Base-by-base conservation (phyloP, 2,329 filamentous ascomycete genomes). In the Colletotrichum brevisporum region DNA sequence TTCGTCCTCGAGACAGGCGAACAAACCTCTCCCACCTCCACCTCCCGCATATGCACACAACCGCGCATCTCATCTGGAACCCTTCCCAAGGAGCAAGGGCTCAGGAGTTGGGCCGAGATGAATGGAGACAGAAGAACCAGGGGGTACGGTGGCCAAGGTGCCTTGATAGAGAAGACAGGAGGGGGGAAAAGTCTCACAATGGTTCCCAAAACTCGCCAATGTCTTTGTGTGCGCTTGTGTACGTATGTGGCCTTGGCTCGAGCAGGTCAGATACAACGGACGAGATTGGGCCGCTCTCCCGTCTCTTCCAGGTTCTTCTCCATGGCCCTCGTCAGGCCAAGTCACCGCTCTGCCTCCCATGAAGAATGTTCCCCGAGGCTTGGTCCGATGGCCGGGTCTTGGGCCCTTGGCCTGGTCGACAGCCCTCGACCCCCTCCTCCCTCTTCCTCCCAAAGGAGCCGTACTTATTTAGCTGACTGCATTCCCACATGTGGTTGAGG, bases 401-500 rank as follows among this genome's bases (percentile, higher is more conserved):
- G 36, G 21, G 31, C 15, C 54, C 47, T 48, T 13, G 52, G 31
- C 31, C 31, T 36, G 31, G 31, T 10, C 31, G 10, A 36, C 8
- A 36, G 31, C 31, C 31, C 31, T 15, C n/a, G 16, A 13, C 48
- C 39, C 62, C 50, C 10, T 50, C 43, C 12, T 24, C 24, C 43
- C 41, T 43, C 27, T 47, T 48, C 31, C 31, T 36, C 31, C 18
- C 47, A 52, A 64, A 48, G 57, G 15, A 13, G 18, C 13, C 39
- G 27, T 36, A 45, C 43, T 27, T 70, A 70, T 70, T 70, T 68
- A 70, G 67, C 64, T 63, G 64, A n/a, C 64, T 58, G 24, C 67
- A 70, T 70, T 70, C 67, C 67, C 67, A 53, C 45, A 41, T 55
- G 67, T 63, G 64, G 57, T 70, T 54, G 64, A 63, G 52, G 53